Evolutionary conservation across 75 land plant genomes (phyloP).

Genomic region (Ceratopteris richardii): DNA sequence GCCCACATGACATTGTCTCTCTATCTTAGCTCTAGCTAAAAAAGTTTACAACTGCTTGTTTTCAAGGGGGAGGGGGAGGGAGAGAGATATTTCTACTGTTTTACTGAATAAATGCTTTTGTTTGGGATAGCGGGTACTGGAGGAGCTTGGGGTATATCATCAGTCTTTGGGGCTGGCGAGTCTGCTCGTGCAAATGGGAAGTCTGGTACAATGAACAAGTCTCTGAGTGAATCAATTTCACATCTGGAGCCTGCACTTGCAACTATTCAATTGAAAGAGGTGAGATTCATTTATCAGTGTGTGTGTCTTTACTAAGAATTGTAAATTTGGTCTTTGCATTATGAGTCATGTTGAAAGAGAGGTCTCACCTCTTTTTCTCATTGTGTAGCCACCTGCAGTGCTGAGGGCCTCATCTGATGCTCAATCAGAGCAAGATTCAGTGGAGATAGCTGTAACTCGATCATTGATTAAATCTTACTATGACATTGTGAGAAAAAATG

Average conservation of each 20-base stretch:
- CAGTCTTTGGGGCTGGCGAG: conserved; percentile 64
- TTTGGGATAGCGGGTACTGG: conserved; percentile 9
- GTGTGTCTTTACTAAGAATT: neutral
- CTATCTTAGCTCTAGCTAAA: too few relatives aligned
- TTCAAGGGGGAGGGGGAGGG: too few relatives aligned
- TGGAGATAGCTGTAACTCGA: conserved; percentile 72
- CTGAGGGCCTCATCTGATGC: conserved; percentile 63
- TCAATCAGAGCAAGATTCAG: conserved; percentile 67
- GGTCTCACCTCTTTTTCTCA: neutral
- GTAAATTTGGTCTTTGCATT: neutral
- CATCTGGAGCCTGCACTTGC: conserved; percentile 36
- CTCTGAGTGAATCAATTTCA: conserved; percentile 29
- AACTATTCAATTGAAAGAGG: conserved; percentile 75
- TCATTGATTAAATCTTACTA: conserved; percentile 81
- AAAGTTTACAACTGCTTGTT: too few relatives aligned
- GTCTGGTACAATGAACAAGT: conserved; percentile 25
- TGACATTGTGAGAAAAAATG: conserved; percentile 86
- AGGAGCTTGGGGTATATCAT: conserved; percentile 77
- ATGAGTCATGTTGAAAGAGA: neutral
- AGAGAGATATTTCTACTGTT: too few relatives aligned
- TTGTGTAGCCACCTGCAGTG: conserved; percentile 60
- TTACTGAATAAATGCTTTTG: too few relatives aligned
- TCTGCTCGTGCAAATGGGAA: conserved; percentile 24
- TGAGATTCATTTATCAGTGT: too few relatives aligned
- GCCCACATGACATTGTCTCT: too few relatives aligned